A percentile compares a stretch with the other conserved stretches of the same genome.
Conservation (phyloP, 2,329 filamentous ascomycete genomes). For the Fusarium sp. region DNA sequence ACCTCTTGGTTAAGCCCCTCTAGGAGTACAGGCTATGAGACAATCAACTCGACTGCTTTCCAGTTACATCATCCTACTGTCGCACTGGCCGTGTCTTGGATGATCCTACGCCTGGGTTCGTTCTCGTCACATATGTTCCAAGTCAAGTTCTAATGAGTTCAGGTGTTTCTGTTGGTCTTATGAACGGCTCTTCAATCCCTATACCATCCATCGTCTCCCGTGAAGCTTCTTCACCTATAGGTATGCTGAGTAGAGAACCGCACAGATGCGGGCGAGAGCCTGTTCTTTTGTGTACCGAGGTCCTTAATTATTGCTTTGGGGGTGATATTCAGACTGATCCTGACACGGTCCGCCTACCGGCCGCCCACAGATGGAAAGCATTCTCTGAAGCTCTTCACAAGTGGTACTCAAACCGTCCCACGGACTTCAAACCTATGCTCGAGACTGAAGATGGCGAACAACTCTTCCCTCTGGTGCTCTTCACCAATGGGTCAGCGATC, state of each 20-base stretch:
- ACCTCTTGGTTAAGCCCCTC: slow-evolving; percentile 35
- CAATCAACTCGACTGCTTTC: slow-evolving; percentile 20
- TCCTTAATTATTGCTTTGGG: slow-evolving; percentile 46
- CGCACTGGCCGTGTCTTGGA: slow-evolving; percentile 34
- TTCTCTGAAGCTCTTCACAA: slow-evolving; percentile 45
- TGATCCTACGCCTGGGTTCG: slow-evolving; percentile 44
- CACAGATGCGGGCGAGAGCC: slow-evolving; percentile 41
- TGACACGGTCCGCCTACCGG: slow-evolving; percentile 19
- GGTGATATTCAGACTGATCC: slow-evolving; percentile 17
- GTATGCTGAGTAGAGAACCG: slow-evolving; percentile 24
- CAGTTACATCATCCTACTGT: slow-evolving; percentile 25
- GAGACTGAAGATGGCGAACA: slow-evolving; percentile 45
- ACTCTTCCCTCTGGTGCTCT: slow-evolving; percentile 50
- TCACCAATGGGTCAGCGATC: slow-evolving; percentile 52
- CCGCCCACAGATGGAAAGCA: slow-evolving; percentile 44
- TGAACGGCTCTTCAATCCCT: slow-evolving; percentile 39
- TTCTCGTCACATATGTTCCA: background rate
- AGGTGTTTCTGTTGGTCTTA: slow-evolving; percentile 45
- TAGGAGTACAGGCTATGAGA: slow-evolving; percentile 17
- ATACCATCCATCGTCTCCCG: slow-evolving; percentile 39
- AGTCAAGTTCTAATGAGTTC: background rate
- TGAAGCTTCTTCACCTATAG: slow-evolving; percentile 29
- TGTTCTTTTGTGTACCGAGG: slow-evolving; percentile 47
- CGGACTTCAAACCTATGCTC: slow-evolving; percentile 47
- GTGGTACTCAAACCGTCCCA: slow-evolving; percentile 47